These are phyloP conservation scores for Nothomitra cinnamomea DNA, from an alignment of 2,329 filamentous ascomycete species.

Conservation along the genomic window DNA sequence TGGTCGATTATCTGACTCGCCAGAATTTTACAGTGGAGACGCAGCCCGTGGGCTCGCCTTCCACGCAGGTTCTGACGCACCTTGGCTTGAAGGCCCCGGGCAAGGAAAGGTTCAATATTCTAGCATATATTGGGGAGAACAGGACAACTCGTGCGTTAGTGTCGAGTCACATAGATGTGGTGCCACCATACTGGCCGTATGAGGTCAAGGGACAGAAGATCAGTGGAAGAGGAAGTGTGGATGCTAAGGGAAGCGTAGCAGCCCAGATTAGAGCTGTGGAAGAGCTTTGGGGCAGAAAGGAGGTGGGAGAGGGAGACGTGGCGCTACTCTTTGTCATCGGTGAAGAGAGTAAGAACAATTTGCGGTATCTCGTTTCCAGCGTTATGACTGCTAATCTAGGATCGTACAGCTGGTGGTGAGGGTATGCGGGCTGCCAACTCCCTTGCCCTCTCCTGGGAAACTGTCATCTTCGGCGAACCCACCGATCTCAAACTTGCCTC, in stretches of 20 bases:
- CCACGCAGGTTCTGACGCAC: background rate
- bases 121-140: slow-evolving; percentile 5
- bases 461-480: slow-evolving; percentile 82
- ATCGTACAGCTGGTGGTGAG: slow-evolving; percentile 36
- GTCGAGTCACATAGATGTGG: slow-evolving; percentile 30
- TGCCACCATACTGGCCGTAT: slow-evolving; percentile 32
- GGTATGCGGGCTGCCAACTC: slow-evolving; percentile 52
- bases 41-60: background rate
- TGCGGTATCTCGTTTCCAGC: background rate
- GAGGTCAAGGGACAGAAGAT: slow-evolving; percentile 26
- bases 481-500: slow-evolving; percentile 76
- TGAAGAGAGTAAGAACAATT: slow-evolving; percentile 43
- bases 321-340: slow-evolving; percentile 53
- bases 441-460: slow-evolving; percentile 36
- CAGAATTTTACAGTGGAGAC: slow-evolving; percentile 6
- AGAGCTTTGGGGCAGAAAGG: slow-evolving; percentile 8
- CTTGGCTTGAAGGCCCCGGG: background rate
- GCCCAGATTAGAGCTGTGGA: slow-evolving; percentile 10
- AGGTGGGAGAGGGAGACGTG: slow-evolving; percentile 8
- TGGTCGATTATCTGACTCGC: slow-evolving; percentile 2
- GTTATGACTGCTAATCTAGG: background rate
- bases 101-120: slow-evolving; percentile 6
- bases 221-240: slow-evolving; percentile 57
- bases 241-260: slow-evolving; percentile 29
- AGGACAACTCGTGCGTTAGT: slow-evolving; percentile 1